phyloP scores from a whole-genome alignment of 106 monocot species.

The Posidonia australis region DNA sequence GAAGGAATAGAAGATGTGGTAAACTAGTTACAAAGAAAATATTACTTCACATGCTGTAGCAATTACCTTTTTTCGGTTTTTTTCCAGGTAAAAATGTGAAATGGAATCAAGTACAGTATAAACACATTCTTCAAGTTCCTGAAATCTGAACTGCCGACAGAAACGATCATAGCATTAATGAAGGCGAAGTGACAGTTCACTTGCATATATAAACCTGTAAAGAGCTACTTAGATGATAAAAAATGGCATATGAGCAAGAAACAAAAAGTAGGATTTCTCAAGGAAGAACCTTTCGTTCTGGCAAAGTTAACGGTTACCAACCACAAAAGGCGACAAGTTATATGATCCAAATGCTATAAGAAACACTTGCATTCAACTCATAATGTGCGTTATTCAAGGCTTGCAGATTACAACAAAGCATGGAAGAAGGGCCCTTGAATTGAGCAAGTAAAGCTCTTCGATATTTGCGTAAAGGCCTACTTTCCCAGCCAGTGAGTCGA shows the following conservation, averaged over 20 bases:
- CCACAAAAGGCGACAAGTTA: neutral
- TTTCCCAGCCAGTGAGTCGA: constrained; percentile 26
- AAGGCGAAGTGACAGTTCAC: neutral
- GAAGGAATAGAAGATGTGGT: no score
- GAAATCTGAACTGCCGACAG: constrained; percentile 1
- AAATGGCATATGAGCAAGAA: no score
- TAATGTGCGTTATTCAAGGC: constrained; percentile 2
- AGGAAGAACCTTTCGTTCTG: neutral
- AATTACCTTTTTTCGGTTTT: neutral
- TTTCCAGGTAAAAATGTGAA: neutral
- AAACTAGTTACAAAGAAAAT: no score
- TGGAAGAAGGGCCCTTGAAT: constrained; percentile 23
- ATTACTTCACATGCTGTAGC: no score
- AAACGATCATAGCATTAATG: neutral
- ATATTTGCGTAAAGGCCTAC: constrained; percentile 26
- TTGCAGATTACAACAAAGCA: constrained; percentile 34
- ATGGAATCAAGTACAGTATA: neutral
- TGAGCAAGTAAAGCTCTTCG: constrained; percentile 31
- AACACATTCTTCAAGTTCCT: neutral
- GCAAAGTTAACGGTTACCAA: neutral
- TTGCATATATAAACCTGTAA: neutral
- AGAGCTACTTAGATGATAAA: neutral
- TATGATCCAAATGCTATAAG: neutral
- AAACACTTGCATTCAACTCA: constrained; percentile 5
- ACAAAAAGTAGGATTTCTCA: no score